A percentile compares a stretch with the other conserved stretches of the same genome.
Conservation (phyloP, 1,284 basidiomycete species). For the Puccinia triticina region DNA sequence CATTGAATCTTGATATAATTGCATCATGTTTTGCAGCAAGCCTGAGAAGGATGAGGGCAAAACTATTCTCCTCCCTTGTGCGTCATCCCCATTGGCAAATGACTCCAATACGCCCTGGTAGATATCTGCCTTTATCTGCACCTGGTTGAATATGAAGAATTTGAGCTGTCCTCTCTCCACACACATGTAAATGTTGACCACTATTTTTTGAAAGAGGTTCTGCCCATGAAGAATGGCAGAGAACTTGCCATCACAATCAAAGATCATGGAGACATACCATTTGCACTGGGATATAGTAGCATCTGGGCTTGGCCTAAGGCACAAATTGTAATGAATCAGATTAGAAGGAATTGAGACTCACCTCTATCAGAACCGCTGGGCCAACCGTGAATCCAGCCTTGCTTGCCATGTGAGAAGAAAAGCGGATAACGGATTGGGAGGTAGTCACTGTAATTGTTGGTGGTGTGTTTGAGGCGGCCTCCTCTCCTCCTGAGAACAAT, state of each 20-base stretch:
- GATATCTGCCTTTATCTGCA: background rate
- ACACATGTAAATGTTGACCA: constrained; percentile 60
- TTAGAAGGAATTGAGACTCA: background rate
- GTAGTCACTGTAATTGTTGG: background rate
- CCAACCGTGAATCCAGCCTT: background rate
- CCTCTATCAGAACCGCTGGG: background rate
- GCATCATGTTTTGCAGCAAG: background rate
- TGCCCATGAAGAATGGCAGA: background rate
- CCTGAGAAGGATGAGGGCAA: constrained; percentile 16
- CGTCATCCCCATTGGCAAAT: background rate
- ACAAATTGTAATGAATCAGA: no score
- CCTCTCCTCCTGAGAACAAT: background rate
- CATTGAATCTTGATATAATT: no score
- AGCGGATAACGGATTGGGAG: constrained; percentile 18
- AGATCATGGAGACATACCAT: constrained; percentile 7
- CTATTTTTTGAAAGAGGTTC: constrained; percentile 62
- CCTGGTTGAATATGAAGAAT: constrained; percentile 61
- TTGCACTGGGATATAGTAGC: background rate
- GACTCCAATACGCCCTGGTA: background rate
- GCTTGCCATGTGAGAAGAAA: constrained; percentile 2
- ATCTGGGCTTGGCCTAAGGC: no score
- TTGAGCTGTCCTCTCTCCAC: constrained; percentile 57
- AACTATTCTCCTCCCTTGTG: background rate
- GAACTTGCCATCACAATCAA: background rate
- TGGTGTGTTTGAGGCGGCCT: background rate